phyloP scores from a whole-genome alignment of 2,329 filamentous ascomycete species.

The Colletotrichum sp. region DNA sequence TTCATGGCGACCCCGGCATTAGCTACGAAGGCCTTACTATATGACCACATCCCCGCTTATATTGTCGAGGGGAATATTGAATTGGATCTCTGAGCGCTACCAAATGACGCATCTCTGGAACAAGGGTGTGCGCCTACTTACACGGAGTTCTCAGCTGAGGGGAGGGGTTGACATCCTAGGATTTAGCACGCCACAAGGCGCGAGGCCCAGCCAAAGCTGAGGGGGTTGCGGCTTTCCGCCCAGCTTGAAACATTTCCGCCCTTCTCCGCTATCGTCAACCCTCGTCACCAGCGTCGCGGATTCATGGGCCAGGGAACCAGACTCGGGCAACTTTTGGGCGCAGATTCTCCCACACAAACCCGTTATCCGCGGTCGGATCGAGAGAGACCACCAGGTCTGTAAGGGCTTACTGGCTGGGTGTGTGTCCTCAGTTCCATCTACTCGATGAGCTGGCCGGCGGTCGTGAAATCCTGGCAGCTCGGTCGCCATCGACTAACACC shows the following conservation, averaged over 20 bases:
- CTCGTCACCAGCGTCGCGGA: background rate
- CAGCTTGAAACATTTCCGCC: background rate
- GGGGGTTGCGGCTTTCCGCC: background rate
- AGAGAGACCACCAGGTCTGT: background rate
- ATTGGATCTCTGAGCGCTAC: background rate
- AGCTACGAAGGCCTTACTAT: background rate
- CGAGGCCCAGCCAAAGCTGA: background rate
- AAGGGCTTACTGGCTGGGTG: background rate
- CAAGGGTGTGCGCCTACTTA: background rate
- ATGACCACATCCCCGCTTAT: background rate
- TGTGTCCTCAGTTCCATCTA: background rate
- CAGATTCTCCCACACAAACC: background rate
- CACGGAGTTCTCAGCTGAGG: background rate
- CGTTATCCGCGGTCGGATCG: background rate
- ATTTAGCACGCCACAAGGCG: background rate
- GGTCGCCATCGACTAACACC: background rate
- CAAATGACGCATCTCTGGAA: background rate
- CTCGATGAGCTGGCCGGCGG: background rate
- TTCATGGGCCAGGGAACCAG: background rate
- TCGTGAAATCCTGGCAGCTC: background rate
- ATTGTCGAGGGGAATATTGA: background rate
- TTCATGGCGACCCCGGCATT: background rate
- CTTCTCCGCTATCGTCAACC: background rate
- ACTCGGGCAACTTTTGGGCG: background rate
- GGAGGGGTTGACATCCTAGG: background rate